Evolutionary conservation across 164 flowering plant genomes (phyloP).

Genomic region (Berberis thunbergii): DNA sequence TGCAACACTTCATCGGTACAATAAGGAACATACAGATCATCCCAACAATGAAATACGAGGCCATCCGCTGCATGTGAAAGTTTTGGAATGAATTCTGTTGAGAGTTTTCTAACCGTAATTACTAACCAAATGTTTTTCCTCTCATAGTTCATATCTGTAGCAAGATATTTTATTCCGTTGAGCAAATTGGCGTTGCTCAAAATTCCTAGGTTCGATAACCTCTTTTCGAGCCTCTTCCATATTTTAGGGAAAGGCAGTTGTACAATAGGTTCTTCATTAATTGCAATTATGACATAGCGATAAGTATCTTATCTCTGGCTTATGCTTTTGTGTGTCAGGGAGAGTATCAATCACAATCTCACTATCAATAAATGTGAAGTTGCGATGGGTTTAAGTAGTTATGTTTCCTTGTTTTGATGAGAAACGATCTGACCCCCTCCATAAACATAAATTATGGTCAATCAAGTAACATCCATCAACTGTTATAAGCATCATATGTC

Average conservation of each 20-base stretch:
- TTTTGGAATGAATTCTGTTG: constrained; percentile 79
- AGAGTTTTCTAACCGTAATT: constrained; percentile 66
- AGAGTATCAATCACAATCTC: constrained; percentile 94
- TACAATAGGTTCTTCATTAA: constrained; percentile 43
- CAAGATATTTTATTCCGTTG: constrained; percentile 46
- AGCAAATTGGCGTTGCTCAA: constrained; percentile 44
- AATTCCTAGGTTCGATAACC: constrained; percentile 87
- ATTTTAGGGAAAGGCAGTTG: constrained; percentile 92
- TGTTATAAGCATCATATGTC: constrained; percentile 1
- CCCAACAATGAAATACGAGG: constrained; percentile 99
- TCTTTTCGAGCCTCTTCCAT: constrained; percentile 93
- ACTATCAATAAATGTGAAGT: constrained; percentile 32
- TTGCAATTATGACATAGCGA: constrained; percentile 85
- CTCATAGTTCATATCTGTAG: constrained; percentile 86
- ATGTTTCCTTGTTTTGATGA: not conserved
- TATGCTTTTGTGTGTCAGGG: constrained; percentile 41
- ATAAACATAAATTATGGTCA: not conserved
- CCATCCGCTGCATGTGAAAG: constrained; percentile 99
- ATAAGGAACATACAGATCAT: constrained; percentile 82
- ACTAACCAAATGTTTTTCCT: constrained; percentile 95
- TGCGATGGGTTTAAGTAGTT: constrained; percentile 13
- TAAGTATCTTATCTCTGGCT: constrained; percentile 89
- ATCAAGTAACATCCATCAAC: not conserved
- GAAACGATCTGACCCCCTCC: not conserved
- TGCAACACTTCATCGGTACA: too few relatives aligned